A percentile compares a stretch with the other conserved stretches of the same genome.
phyloP scores from a whole-genome alignment of 257 asterid genomes.

The Solanum medicagineum region DNA sequence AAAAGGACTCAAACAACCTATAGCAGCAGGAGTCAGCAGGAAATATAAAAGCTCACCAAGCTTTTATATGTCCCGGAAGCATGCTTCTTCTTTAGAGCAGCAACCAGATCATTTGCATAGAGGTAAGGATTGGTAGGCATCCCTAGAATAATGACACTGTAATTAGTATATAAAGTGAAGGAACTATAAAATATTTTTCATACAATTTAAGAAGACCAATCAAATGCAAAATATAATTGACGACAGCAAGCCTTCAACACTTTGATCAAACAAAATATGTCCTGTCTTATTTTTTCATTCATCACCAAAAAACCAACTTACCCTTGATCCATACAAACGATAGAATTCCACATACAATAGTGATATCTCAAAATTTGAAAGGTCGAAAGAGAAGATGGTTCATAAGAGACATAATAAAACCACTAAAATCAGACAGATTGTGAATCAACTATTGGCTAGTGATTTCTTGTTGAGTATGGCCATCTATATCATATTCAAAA shows the following conservation, averaged over 20 bases:
- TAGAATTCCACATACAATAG: background rate
- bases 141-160: constrained; percentile 21
- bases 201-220: background rate
- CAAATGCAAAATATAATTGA: background rate
- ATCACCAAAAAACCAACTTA: background rate
- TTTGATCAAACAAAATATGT: background rate
- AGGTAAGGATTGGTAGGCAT: constrained; percentile 73
- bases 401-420: background rate
- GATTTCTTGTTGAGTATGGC: background rate
- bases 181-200: background rate
- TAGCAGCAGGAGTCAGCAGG: background rate
- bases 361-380: background rate
- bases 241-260: background rate
- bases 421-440: background rate
- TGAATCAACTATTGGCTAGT: background rate
- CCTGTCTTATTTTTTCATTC: background rate
- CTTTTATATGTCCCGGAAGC: constrained; percentile 82
- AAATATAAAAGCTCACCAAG: constrained; percentile 38
- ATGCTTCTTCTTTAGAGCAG: constrained; percentile 57
- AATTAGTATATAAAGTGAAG: background rate
- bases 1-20: background rate
- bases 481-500: background rate
- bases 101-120: constrained; percentile 60
- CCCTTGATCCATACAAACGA: background rate
- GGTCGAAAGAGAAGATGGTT: background rate